A percentile compares a stretch with the other conserved stretches of the same genome.
Evolutionary conservation across 164 flowering plant genomes (phyloP).

Genomic region (Liriodendron chinense): DNA sequence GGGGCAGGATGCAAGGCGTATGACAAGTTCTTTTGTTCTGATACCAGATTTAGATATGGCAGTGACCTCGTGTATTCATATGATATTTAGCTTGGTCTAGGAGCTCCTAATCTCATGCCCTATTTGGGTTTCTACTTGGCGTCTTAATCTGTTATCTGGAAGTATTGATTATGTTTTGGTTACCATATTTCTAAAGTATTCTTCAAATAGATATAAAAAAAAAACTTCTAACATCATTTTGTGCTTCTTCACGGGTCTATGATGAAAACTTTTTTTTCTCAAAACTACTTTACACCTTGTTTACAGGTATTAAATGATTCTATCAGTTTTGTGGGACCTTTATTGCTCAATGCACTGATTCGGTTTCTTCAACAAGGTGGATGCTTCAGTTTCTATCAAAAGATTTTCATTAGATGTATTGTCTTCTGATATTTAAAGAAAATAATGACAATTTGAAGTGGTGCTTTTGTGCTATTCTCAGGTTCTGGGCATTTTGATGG

Average conservation of each 20-base stretch:
- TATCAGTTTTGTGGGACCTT: conserved; percentile 73
- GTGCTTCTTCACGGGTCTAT: not conserved
- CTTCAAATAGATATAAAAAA: no score
- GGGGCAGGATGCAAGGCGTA: not conserved
- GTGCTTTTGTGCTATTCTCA: conserved; percentile 21
- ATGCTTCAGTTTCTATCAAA: not conserved
- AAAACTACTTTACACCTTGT: not conserved
- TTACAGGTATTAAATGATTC: conserved; percentile 77
- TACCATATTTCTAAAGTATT: no score
- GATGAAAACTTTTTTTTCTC: not conserved
- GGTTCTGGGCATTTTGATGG: conserved; percentile 65
- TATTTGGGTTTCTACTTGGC: not conserved
- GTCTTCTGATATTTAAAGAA: not conserved
- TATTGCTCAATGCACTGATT: conserved; percentile 78
- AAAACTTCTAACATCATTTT: no score
- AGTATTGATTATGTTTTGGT: not conserved
- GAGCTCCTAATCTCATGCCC: not conserved
- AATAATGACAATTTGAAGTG: not conserved
- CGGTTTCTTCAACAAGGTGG: conserved; percentile 69
- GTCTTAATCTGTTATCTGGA: not conserved
- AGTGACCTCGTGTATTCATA: not conserved
- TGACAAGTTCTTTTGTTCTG: not conserved
- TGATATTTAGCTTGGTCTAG: not conserved
- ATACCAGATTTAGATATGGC: not conserved
- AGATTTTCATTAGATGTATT: not conserved